Conservation (phyloP, 2,329 filamentous ascomycete genomes). For the Neonectria ditissima region DNA sequence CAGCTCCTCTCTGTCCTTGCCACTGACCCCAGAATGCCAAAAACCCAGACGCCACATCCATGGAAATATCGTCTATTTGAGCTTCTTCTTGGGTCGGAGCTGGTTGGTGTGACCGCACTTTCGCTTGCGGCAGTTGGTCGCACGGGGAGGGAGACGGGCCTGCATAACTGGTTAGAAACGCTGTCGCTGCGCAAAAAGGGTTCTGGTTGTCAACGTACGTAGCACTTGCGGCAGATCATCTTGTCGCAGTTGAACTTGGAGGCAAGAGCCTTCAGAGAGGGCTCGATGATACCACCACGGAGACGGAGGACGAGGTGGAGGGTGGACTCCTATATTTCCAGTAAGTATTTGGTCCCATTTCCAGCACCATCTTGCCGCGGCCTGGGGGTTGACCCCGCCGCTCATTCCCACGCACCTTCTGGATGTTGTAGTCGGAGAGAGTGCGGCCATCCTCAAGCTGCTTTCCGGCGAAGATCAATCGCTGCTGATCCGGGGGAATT, state of each 20-base stretch:
- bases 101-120: constrained; percentile 99
- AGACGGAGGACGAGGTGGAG: constrained; percentile 99
- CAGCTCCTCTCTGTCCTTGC: constrained; percentile 52
- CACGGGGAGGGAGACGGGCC: constrained; percentile 93
- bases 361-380: neutral
- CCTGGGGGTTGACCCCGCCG: constrained; percentile 13
- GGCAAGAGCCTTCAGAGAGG: constrained; percentile 96
- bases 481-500: constrained; percentile 97
- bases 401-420: constrained; percentile 77
- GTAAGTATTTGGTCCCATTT: constrained; percentile 46
- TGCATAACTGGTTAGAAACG: constrained; percentile 45
- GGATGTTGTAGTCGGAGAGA: constrained; percentile 98
- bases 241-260: constrained; percentile 99
- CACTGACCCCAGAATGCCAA: constrained; percentile 54
- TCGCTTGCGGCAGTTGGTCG: constrained; percentile 99
- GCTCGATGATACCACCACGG: constrained; percentile 99
- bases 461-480: constrained; percentile 98
- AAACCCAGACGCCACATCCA: constrained; percentile 61
- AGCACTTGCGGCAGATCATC: constrained; percentile 99
- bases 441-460: constrained; percentile 99
- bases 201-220: constrained; percentile 73
- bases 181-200: neutral
- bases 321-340: constrained; percentile 81
- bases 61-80: constrained; percentile 72
- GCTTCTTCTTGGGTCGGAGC: constrained; percentile 99